Percentiles rank a stretch among this genome's conserved stretches.
phyloP scores from a whole-genome alignment of 176 grass and related monocot genomes.

The Raddia guianensis region DNA sequence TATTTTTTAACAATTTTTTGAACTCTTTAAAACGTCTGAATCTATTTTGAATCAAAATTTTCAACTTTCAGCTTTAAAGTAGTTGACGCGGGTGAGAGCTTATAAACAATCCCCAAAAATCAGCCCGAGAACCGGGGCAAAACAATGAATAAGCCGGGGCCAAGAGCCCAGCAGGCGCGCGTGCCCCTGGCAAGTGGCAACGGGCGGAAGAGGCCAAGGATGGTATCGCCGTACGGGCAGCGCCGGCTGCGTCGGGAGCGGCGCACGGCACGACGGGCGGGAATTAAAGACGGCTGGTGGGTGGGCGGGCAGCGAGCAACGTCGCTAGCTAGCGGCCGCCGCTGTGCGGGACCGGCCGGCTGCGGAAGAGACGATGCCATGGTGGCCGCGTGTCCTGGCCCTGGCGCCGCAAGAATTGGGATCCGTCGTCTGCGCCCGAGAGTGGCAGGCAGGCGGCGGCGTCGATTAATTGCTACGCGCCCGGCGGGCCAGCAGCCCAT shows the following conservation, averaged over 20 bases:
- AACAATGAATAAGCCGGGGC: too few species aligned
- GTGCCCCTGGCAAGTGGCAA: not conserved
- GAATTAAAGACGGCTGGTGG: not conserved
- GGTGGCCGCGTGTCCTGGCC: not conserved
- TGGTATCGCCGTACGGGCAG: not conserved
- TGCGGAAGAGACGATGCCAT: not conserved
- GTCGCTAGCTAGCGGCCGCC: not conserved
- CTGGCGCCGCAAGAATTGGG: not conserved
- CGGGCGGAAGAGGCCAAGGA: not conserved
- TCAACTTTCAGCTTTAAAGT: too few species aligned
- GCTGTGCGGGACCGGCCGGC: not conserved
- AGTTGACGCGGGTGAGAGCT: too few species aligned
- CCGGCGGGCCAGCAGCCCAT: not conserved
- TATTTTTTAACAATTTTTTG: too few species aligned
- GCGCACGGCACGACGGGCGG: not conserved
- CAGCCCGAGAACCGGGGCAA: not conserved
- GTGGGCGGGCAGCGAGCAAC: not conserved
- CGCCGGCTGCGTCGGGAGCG: too few species aligned
- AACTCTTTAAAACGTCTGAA: too few species aligned
- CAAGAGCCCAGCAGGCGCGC: not conserved
- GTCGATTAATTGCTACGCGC: not conserved
- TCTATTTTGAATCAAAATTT: too few species aligned
- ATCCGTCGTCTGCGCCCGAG: not conserved
- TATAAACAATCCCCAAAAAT: not conserved
- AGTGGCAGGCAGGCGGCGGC: not conserved